These are phyloP conservation scores for Thuidium tamariscinum DNA, from an alignment of 225 moss, liverwort and hornwort genomes.

Conservation along the genomic window DNA sequence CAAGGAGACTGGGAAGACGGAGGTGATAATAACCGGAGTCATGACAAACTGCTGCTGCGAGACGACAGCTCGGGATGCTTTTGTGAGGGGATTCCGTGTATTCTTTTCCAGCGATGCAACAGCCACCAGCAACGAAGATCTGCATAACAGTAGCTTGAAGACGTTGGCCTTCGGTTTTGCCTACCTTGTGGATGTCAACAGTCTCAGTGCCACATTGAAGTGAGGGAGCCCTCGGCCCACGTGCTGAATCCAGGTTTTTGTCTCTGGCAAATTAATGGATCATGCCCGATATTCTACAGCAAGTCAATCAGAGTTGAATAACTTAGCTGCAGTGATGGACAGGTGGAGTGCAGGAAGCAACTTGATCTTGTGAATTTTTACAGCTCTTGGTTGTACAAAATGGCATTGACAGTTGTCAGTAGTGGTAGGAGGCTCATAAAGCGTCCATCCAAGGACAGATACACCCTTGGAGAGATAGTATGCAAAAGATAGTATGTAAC, in stretches of 20 bases:
- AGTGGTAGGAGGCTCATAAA: too few species aligned
- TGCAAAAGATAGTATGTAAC: too few species aligned
- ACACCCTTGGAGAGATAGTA: too few species aligned
- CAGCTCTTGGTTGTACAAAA: not conserved
- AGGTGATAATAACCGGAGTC: conserved; percentile 47
- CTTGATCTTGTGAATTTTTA: not conserved
- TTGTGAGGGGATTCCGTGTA: conserved; percentile 44
- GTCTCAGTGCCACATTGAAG: conserved; percentile 1
- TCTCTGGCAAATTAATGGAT: not conserved
- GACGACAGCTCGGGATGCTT: conserved; percentile 59
- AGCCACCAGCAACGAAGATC: conserved; percentile 33
- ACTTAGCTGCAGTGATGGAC: not conserved
- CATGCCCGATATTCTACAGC: not conserved
- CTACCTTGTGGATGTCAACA: conserved; percentile 25
- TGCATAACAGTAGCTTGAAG: conserved; percentile 38
- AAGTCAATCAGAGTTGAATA: not conserved
- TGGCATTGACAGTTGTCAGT: not conserved
- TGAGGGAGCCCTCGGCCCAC: not conserved
- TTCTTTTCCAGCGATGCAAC: conserved; percentile 63
- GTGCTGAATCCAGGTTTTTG: not conserved
- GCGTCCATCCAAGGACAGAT: too few species aligned
- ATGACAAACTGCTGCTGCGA: conserved; percentile 72
- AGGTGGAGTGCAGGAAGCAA: not conserved
- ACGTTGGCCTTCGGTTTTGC: conserved; percentile 45
- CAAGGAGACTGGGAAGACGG: conserved; percentile 22